Evolutionary conservation across 1,284 basidiomycete species (phyloP).

Genomic region (Heterobasidion occidentale): DNA sequence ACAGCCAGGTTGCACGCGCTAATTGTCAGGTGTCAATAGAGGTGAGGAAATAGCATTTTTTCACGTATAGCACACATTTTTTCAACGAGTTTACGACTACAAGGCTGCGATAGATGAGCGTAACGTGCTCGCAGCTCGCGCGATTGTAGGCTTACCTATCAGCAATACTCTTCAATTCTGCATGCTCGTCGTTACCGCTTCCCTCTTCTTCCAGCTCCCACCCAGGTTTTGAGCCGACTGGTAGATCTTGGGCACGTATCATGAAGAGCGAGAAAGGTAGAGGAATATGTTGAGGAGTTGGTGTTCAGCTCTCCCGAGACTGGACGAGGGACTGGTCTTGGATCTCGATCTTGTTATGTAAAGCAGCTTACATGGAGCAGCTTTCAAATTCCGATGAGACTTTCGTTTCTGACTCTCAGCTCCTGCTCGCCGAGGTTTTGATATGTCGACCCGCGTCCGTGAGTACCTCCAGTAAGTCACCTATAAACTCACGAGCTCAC

Average conservation of each 20-base stretch:
- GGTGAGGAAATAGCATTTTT: neutral
- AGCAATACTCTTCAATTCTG: constrained; percentile 33
- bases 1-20: constrained; percentile 67
- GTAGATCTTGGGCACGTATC: constrained; percentile 32
- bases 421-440: neutral
- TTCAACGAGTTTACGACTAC: constrained; percentile 56
- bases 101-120: constrained; percentile 12
- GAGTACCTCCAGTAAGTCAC: constrained; percentile 26
- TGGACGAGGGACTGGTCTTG: no score
- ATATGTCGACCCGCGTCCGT: constrained; percentile 75
- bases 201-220: constrained; percentile 44
- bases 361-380: no score
- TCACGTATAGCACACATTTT: constrained; percentile 46
- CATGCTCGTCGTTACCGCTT: constrained; percentile 22
- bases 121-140: neutral
- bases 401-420: neutral
- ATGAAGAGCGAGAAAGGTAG: constrained; percentile 12
- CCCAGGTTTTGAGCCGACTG: constrained; percentile 42
- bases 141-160: constrained; percentile 41
- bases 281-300: neutral
- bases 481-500: neutral
- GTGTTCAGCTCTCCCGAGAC: no score
- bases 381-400: no score
- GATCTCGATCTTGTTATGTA: no score
- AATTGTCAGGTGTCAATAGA: constrained; percentile 8